Base-by-base conservation (phyloP, 768 basidiomycete species). In the Coprinopsis strossmayeri region DNA sequence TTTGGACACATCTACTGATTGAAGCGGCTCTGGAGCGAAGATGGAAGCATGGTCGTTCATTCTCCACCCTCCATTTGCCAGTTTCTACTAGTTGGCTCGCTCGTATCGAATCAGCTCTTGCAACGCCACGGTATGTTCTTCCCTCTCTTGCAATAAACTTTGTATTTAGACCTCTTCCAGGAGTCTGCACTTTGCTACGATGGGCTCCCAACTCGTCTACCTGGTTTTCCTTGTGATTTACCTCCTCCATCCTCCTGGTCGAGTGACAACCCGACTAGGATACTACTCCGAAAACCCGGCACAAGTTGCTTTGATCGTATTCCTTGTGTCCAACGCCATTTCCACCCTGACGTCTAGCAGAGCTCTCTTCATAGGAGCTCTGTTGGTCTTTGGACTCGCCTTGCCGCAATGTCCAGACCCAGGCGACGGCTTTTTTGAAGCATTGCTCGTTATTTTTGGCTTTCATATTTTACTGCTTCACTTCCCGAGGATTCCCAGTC, bases 381-480 rank as follows among this genome's bases (percentile, higher is more conserved):
- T 76, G 9, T 76, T 79, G 53, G 32, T 73, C 1, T 57, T 64
- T 12, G 60, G 57, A 35, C 50, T 78, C n/a, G 69, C 77, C 5
- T 64, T 64, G n/a, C 57, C 61, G 15, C 21, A 35, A 3, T 28
- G 48, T 3, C 78, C 77, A 5, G 59, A 64, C 12, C 71, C 74
- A 1, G 66, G 65, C 12, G 63, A 69, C 38, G 39, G 59, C 12
- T 54, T 70, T 13, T 81, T 79, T 54, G 57, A 56, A 37, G 45
- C 71, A 21, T 58, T 81, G 2, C 66, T 74, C 1, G 46, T 71
- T 35, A 66, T 68, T 0, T 61, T 76, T 48, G 57, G 63, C 34
- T 52, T 76, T 26, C 68, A 74, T 21, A 55, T 77, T 17, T 48
- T 77, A 10, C 63, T 69, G 25, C 63, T 81, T n/a, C 76, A 79